Evolutionary conservation across 108 stramenopile species (phyloP).

Genomic region (Halocafeteria seosinensis): DNA sequence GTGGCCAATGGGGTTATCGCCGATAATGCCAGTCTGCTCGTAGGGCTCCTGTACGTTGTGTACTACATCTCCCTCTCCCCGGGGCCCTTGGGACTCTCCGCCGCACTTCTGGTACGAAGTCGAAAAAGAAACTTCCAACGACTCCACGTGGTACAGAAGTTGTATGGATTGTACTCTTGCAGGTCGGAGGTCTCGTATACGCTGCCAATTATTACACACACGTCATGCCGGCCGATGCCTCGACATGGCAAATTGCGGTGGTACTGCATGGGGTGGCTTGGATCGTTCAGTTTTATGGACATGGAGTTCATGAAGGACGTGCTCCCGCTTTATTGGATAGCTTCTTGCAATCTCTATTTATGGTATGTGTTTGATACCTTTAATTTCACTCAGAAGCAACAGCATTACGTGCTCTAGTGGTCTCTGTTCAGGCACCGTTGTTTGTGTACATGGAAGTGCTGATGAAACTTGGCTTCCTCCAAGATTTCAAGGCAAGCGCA

Average conservation of each 20-base stretch:
- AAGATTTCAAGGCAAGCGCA: not conserved
- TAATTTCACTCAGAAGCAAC: no score
- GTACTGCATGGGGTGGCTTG: not conserved
- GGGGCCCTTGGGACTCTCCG: no score
- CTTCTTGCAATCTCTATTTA: conserved; percentile 5
- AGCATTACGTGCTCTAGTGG: no score
- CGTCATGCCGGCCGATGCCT: not conserved
- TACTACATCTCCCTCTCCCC: no score
- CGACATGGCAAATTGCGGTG: not conserved
- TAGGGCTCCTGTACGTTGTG: not conserved
- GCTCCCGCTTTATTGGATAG: conserved; percentile 13
- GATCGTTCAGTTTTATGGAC: conserved; percentile 12
- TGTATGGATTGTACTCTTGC: no score
- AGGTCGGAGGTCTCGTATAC: no score
- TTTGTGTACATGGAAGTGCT: conserved; percentile 17
- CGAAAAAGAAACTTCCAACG: no score
- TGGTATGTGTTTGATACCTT: no score
- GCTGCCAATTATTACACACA: no score
- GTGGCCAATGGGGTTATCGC: no score
- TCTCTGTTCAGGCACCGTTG: conserved; percentile 11
- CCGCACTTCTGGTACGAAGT: no score
- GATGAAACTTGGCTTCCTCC: conserved; percentile 2
- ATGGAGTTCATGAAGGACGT: conserved; percentile 6
- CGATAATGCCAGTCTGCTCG: not conserved
- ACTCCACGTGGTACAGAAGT: no score